Base-by-base conservation (phyloP, 192 early-diverging fungal genomes). In the Lobosporangium transversale region DNA sequence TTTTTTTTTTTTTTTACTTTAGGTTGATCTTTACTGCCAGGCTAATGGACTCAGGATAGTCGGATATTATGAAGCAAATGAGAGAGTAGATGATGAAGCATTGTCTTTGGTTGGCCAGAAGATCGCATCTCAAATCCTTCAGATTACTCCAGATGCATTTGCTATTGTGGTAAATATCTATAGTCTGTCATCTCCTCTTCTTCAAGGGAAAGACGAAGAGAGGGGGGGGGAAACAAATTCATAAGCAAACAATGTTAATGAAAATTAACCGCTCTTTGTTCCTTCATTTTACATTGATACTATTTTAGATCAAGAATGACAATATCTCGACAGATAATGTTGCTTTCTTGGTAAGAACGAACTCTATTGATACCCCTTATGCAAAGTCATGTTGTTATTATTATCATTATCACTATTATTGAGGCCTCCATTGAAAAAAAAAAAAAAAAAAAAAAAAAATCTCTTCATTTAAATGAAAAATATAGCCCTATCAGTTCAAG, bases 41-140 rank as follows among this genome's bases (percentile, higher is more conserved):
- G 65, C 70, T 17, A 70, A 83, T 23, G 68, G 79, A 29, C 79
- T 85, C 40, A 65, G 64, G 21, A 84, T 93, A 53, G 82, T 87
- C 18, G 91, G 91, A 20, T 86, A 82, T 60, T 93, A 93, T 62
- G 76, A 83, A 47, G 89, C 86, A 1, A 89, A 83, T 60, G 84
- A 88, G 42, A 59, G 53, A n/a, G 40, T 55, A 4, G 62, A 78
- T 23, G 81, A 89, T 40, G 79, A 64, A 51, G 52, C 58, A 11
- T 68, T 91, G 31, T 79, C 80, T 24, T 59, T 81, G 7, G 57
- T 69, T n/a, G 81, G 80, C 1, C 76, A 80, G 45, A 88, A 84
- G 68, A 75, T 90, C 30, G 83, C 84, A 3, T 73, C 76, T 2
- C 82, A 78, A 55, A 86, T 92, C 37, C 69, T 68, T 9, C 69